These are phyloP conservation scores for Cordyceps cateniannulata DNA, from an alignment of 2,329 filamentous ascomycete genomes.

Conservation along the genomic window DNA sequence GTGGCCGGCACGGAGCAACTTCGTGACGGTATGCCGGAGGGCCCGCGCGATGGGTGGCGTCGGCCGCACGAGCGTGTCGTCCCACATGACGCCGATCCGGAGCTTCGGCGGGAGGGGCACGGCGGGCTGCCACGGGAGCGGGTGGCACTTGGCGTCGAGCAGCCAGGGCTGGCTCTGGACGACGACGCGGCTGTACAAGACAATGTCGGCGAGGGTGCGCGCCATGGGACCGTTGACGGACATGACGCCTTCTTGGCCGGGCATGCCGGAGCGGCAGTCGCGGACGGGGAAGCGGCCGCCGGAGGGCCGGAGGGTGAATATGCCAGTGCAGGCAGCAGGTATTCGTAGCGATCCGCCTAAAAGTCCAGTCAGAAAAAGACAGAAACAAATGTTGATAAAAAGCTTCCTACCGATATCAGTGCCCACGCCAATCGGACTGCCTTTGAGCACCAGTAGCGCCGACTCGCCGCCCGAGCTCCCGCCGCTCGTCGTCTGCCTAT, in stretches of 20 bases:
- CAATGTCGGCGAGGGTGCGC: slow-evolving; percentile 47
- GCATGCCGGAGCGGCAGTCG: slow-evolving; percentile 48
- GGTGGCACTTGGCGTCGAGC: slow-evolving; percentile 49
- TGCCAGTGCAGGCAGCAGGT: slow-evolving; percentile 49
- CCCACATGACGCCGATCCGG: slow-evolving; percentile 55
- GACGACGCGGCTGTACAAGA: slow-evolving; percentile 46
- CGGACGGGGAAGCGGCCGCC: slow-evolving; percentile 54
- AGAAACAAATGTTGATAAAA: no score
- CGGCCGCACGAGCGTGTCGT: slow-evolving; percentile 58
- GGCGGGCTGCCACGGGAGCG: slow-evolving; percentile 47
- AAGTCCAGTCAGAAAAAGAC: no score
- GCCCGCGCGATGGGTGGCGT: slow-evolving; percentile 60
- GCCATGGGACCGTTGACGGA: slow-evolving; percentile 60
- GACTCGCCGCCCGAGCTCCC: slow-evolving; percentile 63
- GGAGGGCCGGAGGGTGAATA: slow-evolving; percentile 51
- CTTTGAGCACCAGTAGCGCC: slow-evolving; percentile 52
- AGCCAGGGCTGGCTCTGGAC: slow-evolving; percentile 50
- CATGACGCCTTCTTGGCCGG: slow-evolving; percentile 58
- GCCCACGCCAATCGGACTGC: slow-evolving; percentile 55
- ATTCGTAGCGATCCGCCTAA: slow-evolving; percentile 46
- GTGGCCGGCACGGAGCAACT: slow-evolving; percentile 39
- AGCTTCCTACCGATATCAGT: slow-evolving; percentile 47
- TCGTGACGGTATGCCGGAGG: slow-evolving; percentile 37
- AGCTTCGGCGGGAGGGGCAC: slow-evolving; percentile 31
- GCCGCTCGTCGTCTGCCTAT: slow-evolving; percentile 53